Evolutionary conservation across 2,329 filamentous ascomycete species (phyloP).

Genomic region (Akanthomyces muscarius): DNA sequence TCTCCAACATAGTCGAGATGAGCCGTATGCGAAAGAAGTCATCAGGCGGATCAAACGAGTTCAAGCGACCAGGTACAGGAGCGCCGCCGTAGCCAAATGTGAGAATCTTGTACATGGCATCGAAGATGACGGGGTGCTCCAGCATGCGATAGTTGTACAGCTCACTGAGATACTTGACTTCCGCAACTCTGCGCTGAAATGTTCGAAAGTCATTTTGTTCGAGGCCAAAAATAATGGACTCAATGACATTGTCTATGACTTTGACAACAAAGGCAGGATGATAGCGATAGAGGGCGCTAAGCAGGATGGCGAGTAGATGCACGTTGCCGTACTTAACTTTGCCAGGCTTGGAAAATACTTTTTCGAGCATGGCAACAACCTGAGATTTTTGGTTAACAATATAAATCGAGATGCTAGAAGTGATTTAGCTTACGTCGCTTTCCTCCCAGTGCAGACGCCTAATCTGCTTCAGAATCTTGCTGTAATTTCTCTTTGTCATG

Average conservation of each 20-base stretch:
- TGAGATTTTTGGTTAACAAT: slow-evolving; percentile 23
- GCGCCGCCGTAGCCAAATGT: slow-evolving; percentile 89
- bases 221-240: slow-evolving; percentile 80
- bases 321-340: slow-evolving; percentile 98
- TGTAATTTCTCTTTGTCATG: slow-evolving; percentile 89
- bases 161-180: slow-evolving; percentile 94
- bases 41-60: slow-evolving; percentile 79
- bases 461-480: slow-evolving; percentile 90
- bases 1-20: slow-evolving; percentile 84
- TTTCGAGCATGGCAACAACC: slow-evolving; percentile 75
- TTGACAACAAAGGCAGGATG: slow-evolving; percentile 86
- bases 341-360: slow-evolving; percentile 91
- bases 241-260: slow-evolving; percentile 88
- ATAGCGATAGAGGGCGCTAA: slow-evolving; percentile 84
- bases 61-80: slow-evolving; percentile 72
- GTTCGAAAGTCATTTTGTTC: slow-evolving; percentile 97
- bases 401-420: not conserved
- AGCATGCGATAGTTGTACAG: slow-evolving; percentile 97
- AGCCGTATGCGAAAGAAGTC: slow-evolving; percentile 95
- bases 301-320: slow-evolving; percentile 83
- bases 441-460: slow-evolving; percentile 98
- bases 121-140: slow-evolving; percentile 92
- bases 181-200: slow-evolving; percentile 89
- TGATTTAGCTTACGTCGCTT: slow-evolving; percentile 54
- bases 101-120: slow-evolving; percentile 89